Evolutionary conservation across 2,329 filamentous ascomycete species (phyloP).

Genomic region (Nemania bipapillata): DNA sequence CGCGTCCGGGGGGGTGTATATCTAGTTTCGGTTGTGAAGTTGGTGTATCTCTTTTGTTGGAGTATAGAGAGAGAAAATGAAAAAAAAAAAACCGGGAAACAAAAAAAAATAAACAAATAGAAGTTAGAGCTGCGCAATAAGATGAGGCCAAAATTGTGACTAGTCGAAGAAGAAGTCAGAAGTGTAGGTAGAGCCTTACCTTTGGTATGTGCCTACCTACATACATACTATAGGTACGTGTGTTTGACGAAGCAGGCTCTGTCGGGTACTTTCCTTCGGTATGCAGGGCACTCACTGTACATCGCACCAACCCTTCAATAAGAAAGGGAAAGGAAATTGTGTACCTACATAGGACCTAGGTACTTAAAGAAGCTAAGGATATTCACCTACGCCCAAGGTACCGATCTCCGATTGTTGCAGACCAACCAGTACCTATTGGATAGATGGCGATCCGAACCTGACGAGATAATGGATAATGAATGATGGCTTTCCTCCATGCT

Average conservation of each 20-base stretch:
- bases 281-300: conserved; percentile 13
- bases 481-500: neutral
- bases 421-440: neutral
- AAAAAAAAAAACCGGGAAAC: neutral
- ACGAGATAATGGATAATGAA: neutral
- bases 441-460: conserved; percentile 8
- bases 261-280: conserved; percentile 4
- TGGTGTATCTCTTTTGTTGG: neutral
- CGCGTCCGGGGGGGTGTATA: neutral
- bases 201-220: neutral
- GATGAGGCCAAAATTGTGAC: too few relatives aligned
- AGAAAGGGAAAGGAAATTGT: neutral
- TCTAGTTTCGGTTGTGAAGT: neutral
- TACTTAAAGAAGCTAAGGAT: neutral
- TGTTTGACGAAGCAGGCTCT: conserved; percentile 15
- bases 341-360: neutral
- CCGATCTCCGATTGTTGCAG: conserved; percentile 17
- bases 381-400: conserved; percentile 18
- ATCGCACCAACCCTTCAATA: too few relatives aligned
- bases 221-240: neutral
- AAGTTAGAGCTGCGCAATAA: neutral
- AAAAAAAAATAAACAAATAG: neutral
- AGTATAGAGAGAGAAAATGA: neutral
- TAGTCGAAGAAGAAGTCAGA: neutral
- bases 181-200: neutral